Evolutionary conservation across 192 early-diverging fungal species (phyloP).

Genomic region (Linnemannia exigua): DNA sequence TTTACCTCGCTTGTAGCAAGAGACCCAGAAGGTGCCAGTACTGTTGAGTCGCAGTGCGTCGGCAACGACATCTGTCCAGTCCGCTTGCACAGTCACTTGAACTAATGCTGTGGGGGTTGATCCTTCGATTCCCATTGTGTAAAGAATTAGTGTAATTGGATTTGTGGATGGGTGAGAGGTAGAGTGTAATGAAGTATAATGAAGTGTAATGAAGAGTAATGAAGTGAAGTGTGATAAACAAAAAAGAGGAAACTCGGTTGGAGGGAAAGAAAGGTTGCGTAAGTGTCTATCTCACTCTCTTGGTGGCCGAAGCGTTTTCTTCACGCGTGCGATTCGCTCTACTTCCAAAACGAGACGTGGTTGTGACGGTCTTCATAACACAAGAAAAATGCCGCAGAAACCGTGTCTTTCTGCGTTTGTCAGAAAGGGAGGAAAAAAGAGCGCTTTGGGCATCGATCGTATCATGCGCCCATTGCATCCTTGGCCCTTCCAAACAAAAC

Average conservation of each 20-base stretch:
- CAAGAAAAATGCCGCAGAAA: neutral
- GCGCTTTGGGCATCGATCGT: too few species aligned
- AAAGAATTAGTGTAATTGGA: neutral
- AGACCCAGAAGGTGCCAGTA: slow-evolving; percentile 65
- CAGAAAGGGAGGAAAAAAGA: too few species aligned
- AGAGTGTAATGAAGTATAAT: neutral
- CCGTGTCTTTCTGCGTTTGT: neutral
- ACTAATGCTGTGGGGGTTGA: slow-evolving; percentile 23
- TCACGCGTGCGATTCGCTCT: neutral
- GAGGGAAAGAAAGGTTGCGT: neutral
- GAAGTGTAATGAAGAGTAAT: neutral
- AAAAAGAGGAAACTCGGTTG: neutral
- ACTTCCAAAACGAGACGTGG: too few species aligned
- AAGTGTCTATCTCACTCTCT: neutral
- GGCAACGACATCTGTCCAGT: slow-evolving; percentile 63
- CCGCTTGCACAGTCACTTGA: slow-evolving; percentile 64
- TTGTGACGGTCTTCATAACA: neutral
- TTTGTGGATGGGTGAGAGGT: neutral
- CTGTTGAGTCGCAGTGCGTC: slow-evolving; percentile 54
- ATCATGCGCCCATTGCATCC: too few species aligned
- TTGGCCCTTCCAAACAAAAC: too few species aligned
- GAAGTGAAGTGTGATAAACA: neutral
- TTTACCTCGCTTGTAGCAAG: slow-evolving; percentile 62
- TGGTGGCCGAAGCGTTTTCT: neutral
- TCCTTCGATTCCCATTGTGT: slow-evolving; percentile 53